A percentile compares a stretch with the other conserved stretches of the same genome.
These are phyloP conservation scores for Aspergillus chevalieri DNA, from an alignment of 2,329 filamentous ascomycete genomes.

Conservation along the genomic window DNA sequence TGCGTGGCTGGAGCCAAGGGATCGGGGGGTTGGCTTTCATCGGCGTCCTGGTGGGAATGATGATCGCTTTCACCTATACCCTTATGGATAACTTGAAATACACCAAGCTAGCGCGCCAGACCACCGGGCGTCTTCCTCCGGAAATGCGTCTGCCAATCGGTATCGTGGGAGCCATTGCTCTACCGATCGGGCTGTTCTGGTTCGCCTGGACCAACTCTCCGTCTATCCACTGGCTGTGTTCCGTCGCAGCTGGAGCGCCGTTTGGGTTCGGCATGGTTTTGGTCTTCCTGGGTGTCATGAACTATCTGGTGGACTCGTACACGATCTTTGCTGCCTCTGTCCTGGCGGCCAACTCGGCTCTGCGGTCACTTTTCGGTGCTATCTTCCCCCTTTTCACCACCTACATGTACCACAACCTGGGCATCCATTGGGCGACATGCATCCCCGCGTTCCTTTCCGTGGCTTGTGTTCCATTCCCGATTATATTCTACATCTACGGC, in stretches of 20 bases:
- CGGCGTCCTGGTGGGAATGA: conserved; percentile 38
- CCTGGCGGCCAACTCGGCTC: conserved; percentile 38
- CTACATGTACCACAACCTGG: conserved; percentile 39
- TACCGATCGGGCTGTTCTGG: conserved; percentile 55
- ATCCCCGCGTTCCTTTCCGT: conserved; percentile 41
- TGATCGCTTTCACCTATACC: conserved; percentile 32
- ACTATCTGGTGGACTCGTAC: conserved; percentile 39
- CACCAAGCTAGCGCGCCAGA: conserved; percentile 15
- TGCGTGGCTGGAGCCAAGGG: conserved; percentile 40
- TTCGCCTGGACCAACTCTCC: conserved; percentile 53
- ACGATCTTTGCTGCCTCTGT: conserved; percentile 36
- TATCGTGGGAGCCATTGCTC: conserved; percentile 42
- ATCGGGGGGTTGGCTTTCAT: conserved; percentile 44
- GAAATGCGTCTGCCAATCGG: conserved; percentile 49
- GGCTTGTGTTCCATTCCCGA: conserved; percentile 35
- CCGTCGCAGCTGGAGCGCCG: conserved; percentile 28
- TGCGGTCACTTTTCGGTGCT: conserved; percentile 41
- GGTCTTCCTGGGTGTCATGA: conserved; percentile 35
- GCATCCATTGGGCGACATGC: conserved; percentile 43
- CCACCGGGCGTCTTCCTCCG: conserved; percentile 39
- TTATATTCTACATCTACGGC: conserved; percentile 37
- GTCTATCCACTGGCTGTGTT: conserved; percentile 34
- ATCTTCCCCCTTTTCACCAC: conserved; percentile 43
- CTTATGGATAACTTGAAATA: conserved; percentile 33
- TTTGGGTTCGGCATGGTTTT: conserved; percentile 39